Base-by-base conservation (phyloP, 768 basidiomycete species). In the Calocera viscosa region DNA sequence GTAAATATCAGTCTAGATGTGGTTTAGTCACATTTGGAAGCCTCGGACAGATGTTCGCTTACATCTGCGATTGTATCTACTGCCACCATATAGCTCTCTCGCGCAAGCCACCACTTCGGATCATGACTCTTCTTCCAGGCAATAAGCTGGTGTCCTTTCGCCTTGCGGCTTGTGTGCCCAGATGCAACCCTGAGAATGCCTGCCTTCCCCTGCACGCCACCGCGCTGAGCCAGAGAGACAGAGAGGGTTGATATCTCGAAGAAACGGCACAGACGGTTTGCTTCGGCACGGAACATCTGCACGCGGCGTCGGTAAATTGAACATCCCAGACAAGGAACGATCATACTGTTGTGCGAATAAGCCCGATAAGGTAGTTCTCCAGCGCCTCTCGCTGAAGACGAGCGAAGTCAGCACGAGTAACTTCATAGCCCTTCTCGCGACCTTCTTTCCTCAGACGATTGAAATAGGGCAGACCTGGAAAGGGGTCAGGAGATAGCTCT, bases 211-310 rank as follows among this genome's bases (percentile, higher is more conserved):
- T 97, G 95, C 26, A 83, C 78, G 5, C 94, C 93, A 11, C 94
- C 94, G 1, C 84, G 82, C 64, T 82, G 82, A 0, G 94, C 91
- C 22, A 94, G 82, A 11, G 84, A 74, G 67, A 97, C 84, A 10
- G 89, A 94, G 30, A 98, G 79, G 0, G 94, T 86, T 49, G 90
- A 94, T 49, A 98, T 82, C 75, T 99, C 96, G 60, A 99, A 82
- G 76, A 97, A 99, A 3, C 86, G 86, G 43, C 88, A 86, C 0
- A 99, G 77, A 35, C 94, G 85, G 72, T 97, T 97, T 0, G 91
- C 83, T 24, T 92, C 86, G 0, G 94, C 91, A 72, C 94, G 91
- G 76, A 95, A 96, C 90, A 98, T 96, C 94, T 95, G 63, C 28
- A 35, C 24, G 63, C 17, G n/a, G n/a, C n/a, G n/a, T n/a, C n/a